These are phyloP conservation scores for Neotropicomus parvogracilis DNA, from an alignment of 1,284 basidiomycete genomes.

Conservation along the genomic window DNA sequence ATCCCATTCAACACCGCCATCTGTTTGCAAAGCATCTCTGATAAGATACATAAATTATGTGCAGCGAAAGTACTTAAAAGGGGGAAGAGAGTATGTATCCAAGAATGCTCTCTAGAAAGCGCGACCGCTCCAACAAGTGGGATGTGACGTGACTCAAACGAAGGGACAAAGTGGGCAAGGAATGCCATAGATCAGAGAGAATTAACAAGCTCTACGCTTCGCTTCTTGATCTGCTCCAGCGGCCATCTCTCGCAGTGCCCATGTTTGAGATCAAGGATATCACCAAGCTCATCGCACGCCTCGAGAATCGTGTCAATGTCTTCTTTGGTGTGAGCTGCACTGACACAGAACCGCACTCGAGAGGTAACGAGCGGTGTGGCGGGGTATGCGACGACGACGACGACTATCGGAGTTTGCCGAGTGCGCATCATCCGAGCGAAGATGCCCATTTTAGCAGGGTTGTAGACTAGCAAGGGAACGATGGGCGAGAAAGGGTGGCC, in stretches of 20 bases:
- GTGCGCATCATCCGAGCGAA: slow-evolving; percentile 89
- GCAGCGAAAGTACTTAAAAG: slow-evolving; percentile 17
- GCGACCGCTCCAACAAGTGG: slow-evolving; percentile 1
- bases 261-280: slow-evolving; percentile 83
- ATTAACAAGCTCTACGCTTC: slow-evolving; percentile 76
- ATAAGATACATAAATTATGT: slow-evolving; percentile 30
- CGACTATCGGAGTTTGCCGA: slow-evolving; percentile 76
- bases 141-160: slow-evolving; percentile 1
- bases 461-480: slow-evolving; percentile 90
- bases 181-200: slow-evolving; percentile 16
- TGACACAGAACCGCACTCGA: slow-evolving; percentile 92
- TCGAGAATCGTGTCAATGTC: slow-evolving; percentile 86
- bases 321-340: slow-evolving; percentile 94
- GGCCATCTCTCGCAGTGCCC: slow-evolving; percentile 75
- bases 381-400: slow-evolving; percentile 90
- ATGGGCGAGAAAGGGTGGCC: slow-evolving; percentile 91
- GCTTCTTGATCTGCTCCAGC: slow-evolving; percentile 73
- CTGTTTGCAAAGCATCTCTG: slow-evolving; percentile 7
- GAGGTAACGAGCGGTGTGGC: slow-evolving; percentile 90
- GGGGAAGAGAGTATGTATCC: slow-evolving; percentile 22
- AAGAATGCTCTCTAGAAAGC: slow-evolving; percentile 18
- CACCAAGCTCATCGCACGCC: slow-evolving; percentile 92
- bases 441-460: slow-evolving; percentile 89
- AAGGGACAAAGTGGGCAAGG: neutral
- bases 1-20: too few species aligned